These are phyloP conservation scores for Spergularia azorica DNA, from an alignment of 179 eudicot genomes.

Conservation along the genomic window DNA sequence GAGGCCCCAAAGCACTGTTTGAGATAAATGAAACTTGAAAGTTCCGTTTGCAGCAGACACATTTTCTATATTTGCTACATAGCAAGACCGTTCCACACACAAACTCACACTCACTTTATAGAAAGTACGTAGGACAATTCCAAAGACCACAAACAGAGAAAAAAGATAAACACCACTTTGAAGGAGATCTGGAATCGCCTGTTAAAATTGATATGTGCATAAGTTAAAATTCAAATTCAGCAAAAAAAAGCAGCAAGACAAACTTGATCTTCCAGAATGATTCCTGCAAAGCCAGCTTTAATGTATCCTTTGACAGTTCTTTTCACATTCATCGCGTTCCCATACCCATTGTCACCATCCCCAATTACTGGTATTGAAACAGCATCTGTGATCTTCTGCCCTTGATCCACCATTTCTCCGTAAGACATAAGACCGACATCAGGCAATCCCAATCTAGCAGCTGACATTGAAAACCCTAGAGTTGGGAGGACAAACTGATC, in stretches of 20 bases:
- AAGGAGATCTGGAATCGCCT: background rate
- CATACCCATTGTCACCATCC: conserved; percentile 96
- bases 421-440: conserved; percentile 88
- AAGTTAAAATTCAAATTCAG: background rate
- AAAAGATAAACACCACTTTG: background rate
- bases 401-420: conserved; percentile 98
- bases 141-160: background rate
- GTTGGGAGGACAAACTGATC: background rate
- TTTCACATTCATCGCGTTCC: conserved; percentile 94
- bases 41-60: too few relatives aligned
- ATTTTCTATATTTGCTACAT: background rate
- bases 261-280: conserved; percentile 98
- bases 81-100: background rate
- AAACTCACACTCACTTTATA: background rate
- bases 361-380: conserved; percentile 92
- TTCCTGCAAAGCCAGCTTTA: conserved; percentile 97
- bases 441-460: conserved; percentile 88
- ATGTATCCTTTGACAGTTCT: conserved; percentile 93
- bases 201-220: background rate
- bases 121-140: background rate
- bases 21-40: background rate
- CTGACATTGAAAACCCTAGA: conserved; percentile 88
- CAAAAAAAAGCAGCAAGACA: conserved; percentile 18
- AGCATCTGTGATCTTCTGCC: conserved; percentile 75
- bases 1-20: background rate